Base-by-base conservation (phyloP, 2,329 filamentous ascomycete species). In the Aureobasidium lini region DNA sequence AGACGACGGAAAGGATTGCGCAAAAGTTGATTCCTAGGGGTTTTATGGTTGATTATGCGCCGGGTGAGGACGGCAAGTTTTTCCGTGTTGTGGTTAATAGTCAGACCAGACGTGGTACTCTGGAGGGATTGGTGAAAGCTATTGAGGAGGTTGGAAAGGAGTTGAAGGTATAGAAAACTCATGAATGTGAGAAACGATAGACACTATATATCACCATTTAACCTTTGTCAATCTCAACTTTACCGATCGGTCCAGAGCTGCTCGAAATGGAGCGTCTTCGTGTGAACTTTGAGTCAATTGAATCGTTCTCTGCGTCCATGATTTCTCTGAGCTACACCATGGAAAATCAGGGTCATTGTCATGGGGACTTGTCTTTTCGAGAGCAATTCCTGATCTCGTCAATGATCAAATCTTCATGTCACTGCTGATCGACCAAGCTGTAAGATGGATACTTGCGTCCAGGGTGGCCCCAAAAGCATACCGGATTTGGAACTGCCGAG, bases 1-100 rank as follows among this genome's bases (percentile, higher is more conserved):
- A 71, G 65, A 69, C 77, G 6, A 89, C 86, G 4, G 78, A 77
- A 64, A 71, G 73, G 40, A 79, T 88, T 49, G 79, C 80, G 6
- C 72, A 76, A 60, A 73, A 70, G 31, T 72, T 89, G 64, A 76
- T 88, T 44, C 64, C 65, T 13, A 77, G 77, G 63, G 86, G 86
- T 0, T 89, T 87, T 65, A 88, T 89, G 85, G 76, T 88, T 62
- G 86, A 87, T 70, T 86, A 79, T 74, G 83, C 84, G 46, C 82
- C 82, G 4, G 81, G 80, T n/a, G 78, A 78, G 34, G 76, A 77
- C 61, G 86, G 86, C 0, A 82, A 79, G 66, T 88, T 89, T 66
- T 87, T 89, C 67, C 75, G 86, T 46, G 86, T 84, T 10, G 86
- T 89, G 18, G 82, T 89, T 3, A 87, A 87, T 74, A 77, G 81